Percentiles rank a stretch among this genome's conserved stretches.
Conservation (phyloP, 2,329 filamentous ascomycete species). For the Rhytidhysteron rufulum region DNA sequence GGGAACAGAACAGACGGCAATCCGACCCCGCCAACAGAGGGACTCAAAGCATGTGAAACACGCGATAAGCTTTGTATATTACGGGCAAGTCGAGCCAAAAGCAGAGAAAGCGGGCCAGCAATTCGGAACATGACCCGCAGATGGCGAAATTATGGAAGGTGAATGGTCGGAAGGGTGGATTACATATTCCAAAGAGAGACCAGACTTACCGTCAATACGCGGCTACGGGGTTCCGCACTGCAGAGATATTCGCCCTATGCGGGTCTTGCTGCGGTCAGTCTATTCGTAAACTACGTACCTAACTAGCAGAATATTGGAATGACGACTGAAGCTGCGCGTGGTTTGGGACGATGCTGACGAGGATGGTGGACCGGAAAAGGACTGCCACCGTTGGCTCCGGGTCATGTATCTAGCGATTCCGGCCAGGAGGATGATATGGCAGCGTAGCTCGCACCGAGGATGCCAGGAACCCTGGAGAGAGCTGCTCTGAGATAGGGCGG, state of each 20-base stretch:
- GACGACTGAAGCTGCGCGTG: too few relatives aligned
- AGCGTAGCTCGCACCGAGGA: conserved; percentile 25
- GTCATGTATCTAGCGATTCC: conserved; percentile 21
- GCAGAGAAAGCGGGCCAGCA: conserved; percentile 24
- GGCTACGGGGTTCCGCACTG: background rate
- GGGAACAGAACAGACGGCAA: conserved; percentile 18
- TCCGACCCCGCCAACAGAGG: conserved; percentile 13
- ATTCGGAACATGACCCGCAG: conserved; percentile 29
- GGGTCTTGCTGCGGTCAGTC: conserved; percentile 23
- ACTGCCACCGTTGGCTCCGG: conserved; percentile 16
- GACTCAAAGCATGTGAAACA: conserved; percentile 30
- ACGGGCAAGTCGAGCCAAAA: conserved; percentile 21
- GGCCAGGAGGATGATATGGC: conserved; percentile 32
- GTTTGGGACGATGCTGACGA: too few relatives aligned
- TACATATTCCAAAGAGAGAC: conserved; percentile 10
- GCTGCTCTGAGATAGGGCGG: conserved; percentile 20
- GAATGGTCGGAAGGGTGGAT: conserved; percentile 16
- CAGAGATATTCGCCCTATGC: conserved; percentile 5
- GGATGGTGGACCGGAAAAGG: conserved; percentile 25
- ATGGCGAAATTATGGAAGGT: conserved; percentile 13
- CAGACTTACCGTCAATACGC: conserved; percentile 1
- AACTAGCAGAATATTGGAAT: too few relatives aligned
- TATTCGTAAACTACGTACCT: conserved; percentile 21
- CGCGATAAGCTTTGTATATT: conserved; percentile 23
- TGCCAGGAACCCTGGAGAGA: conserved; percentile 22